These are phyloP conservation scores for Fusarium nodosum DNA, from an alignment of 2,329 filamentous ascomycete species.

Conservation along the genomic window DNA sequence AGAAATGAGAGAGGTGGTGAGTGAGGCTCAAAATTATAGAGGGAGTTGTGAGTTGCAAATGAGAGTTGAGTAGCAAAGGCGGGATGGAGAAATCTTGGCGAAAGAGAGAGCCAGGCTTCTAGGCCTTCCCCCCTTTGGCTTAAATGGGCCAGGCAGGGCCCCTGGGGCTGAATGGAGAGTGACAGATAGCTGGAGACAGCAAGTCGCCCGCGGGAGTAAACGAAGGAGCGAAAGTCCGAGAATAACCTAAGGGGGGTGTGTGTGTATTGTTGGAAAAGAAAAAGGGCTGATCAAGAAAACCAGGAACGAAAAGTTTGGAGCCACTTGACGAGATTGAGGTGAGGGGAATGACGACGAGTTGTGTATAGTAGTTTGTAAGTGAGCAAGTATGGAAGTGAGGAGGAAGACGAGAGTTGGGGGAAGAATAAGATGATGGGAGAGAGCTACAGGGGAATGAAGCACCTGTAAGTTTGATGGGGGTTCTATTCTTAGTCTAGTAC, in stretches of 20 bases:
- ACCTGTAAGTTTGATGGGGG: background rate
- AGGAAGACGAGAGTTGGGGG: background rate
- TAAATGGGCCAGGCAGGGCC: background rate
- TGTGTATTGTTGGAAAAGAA: background rate
- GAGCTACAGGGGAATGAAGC: background rate
- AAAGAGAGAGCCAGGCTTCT: background rate
- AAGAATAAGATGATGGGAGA: background rate
- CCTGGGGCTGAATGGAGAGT: background rate
- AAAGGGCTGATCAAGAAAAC: background rate
- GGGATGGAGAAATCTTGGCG: conserved; percentile 5
- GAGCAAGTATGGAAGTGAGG: background rate
- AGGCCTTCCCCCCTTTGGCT: background rate
- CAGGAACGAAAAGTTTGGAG: background rate
- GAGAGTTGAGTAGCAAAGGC: background rate
- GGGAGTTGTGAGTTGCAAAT: background rate
- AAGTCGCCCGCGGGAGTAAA: background rate
- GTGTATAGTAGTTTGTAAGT: too few species aligned
- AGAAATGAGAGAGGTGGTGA: background rate
- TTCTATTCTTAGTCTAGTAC: conserved; percentile 25
- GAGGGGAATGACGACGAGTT: background rate
- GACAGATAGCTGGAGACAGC: too few species aligned
- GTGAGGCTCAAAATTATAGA: background rate
- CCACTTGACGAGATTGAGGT: background rate
- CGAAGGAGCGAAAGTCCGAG: background rate
- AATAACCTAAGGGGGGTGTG: background rate